These are phyloP conservation scores for Fraxinus dipetala DNA, from an alignment of 305 asterid genomes.

Conservation along the genomic window DNA sequence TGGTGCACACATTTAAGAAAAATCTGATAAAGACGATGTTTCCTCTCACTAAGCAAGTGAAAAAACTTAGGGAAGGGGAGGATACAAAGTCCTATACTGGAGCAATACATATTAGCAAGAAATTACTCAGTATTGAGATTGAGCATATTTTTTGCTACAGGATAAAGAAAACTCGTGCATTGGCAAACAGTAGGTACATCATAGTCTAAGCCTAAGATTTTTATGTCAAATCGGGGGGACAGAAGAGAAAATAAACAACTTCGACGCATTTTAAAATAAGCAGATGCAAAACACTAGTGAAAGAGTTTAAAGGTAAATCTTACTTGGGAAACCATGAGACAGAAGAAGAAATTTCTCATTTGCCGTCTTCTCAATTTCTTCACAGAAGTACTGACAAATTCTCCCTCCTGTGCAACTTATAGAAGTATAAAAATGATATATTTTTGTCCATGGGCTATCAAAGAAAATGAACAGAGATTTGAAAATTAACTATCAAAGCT, in stretches of 20 bases:
- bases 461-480: background rate
- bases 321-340: conserved; percentile 99
- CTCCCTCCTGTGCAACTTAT: conserved; percentile 68
- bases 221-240: background rate
- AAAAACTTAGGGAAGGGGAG: background rate
- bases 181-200: background rate
- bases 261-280: background rate
- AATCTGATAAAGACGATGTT: background rate
- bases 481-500: background rate
- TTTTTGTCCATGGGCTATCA: background rate
- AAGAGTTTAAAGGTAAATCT: conserved; percentile 18
- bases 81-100: background rate
- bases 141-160: background rate
- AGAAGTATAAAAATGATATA: background rate
- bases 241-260: conserved; percentile 4
- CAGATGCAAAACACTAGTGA: conserved; percentile 1
- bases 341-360: conserved; percentile 80
- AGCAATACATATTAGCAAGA: background rate
- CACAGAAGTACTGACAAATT: conserved; percentile 70
- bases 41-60: background rate
- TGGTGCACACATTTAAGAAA: background rate
- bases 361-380: conserved; percentile 87
- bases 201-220: background rate
- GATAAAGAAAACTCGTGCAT: background rate
- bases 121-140: background rate